phyloP scores from a whole-genome alignment of 2,329 filamentous ascomycete genomes.

The Chaetothyriales sp. region DNA sequence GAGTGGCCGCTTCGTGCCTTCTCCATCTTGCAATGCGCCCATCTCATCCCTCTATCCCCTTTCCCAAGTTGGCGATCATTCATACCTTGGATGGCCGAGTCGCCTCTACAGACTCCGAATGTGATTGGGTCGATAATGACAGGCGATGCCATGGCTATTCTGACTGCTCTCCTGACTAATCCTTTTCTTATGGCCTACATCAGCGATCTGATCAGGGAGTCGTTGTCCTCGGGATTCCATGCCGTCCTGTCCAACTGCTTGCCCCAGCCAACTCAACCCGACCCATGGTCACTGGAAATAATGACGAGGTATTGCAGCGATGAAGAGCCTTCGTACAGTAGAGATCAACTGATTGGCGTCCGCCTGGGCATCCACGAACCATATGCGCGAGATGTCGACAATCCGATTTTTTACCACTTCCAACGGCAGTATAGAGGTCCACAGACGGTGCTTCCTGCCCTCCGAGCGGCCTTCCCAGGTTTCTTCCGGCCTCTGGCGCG shows the following conservation, averaged over 20 bases:
- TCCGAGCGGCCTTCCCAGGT: neutral
- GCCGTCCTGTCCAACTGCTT: slow-evolving; percentile 7
- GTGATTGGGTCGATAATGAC: slow-evolving; percentile 19
- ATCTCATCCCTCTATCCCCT: slow-evolving; percentile 23
- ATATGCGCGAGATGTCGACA: neutral
- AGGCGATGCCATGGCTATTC: slow-evolving; percentile 18
- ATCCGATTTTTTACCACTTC: neutral
- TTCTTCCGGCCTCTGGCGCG: neutral
- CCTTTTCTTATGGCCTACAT: slow-evolving; percentile 19
- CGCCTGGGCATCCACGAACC: neutral
- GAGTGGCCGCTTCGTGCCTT: slow-evolving; percentile 30
- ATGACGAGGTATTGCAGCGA: slow-evolving; percentile 1
- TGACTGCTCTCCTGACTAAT: slow-evolving; percentile 19
- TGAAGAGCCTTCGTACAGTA: slow-evolving; percentile 7
- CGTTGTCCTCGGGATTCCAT: slow-evolving; percentile 7
- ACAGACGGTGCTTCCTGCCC: neutral
- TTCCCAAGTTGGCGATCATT: slow-evolving; percentile 22
- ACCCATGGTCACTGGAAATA: slow-evolving; percentile 9
- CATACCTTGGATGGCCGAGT: slow-evolving; percentile 24
- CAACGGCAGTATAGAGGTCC: neutral
- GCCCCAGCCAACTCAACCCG: slow-evolving; percentile 10
- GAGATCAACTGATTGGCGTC: slow-evolving; percentile 6
- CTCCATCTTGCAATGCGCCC: slow-evolving; percentile 28
- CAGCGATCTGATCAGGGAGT: slow-evolving; percentile 5
- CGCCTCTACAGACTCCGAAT: slow-evolving; percentile 22